phyloP scores from a whole-genome alignment of 495 filamentous ascomycete genomes.

The Lichenothelia convexa region DNA sequence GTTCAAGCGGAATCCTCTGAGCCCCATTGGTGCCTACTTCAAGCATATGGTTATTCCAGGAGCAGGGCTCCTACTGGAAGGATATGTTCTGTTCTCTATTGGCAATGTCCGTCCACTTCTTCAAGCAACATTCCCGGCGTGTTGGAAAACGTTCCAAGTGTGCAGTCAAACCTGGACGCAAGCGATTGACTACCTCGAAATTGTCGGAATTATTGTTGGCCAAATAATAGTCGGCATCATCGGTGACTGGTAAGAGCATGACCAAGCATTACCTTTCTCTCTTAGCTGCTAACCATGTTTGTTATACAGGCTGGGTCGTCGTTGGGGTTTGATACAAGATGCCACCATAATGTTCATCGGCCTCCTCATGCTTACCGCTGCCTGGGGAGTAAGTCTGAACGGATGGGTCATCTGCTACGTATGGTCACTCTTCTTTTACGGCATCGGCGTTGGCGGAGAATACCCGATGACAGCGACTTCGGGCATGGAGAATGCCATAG shows the following conservation, averaged over 20 bases:
- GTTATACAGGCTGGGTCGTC: too few relatives aligned
- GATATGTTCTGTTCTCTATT: slow-evolving; percentile 90
- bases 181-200: slow-evolving; percentile 68
- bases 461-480: slow-evolving; percentile 94
- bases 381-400: slow-evolving; percentile 66
- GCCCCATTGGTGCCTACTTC: slow-evolving; percentile 32
- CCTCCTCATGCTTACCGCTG: slow-evolving; percentile 67
- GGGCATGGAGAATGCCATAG: slow-evolving; percentile 80
- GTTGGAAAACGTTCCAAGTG: slow-evolving; percentile 46
- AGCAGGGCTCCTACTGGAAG: slow-evolving; percentile 74
- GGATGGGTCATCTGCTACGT: slow-evolving; percentile 90
- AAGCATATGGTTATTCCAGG: slow-evolving; percentile 76
- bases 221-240: slow-evolving; percentile 28
- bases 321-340: slow-evolving; percentile 86
- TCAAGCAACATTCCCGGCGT: slow-evolving; percentile 42
- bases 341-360: slow-evolving; percentile 83
- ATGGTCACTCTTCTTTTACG: slow-evolving; percentile 80
- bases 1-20: slow-evolving; percentile 43
- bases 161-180: slow-evolving; percentile 61
- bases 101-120: slow-evolving; percentile 72
- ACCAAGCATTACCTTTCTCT: too few relatives aligned
- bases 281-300: too few relatives aligned
- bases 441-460: slow-evolving; percentile 79
- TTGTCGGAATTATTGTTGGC: slow-evolving; percentile 76
- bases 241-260: slow-evolving; percentile 31